Evolutionary conservation across 2,329 filamentous ascomycete genomes (phyloP).

Genomic region (Graphilbum fragrans): DNA sequence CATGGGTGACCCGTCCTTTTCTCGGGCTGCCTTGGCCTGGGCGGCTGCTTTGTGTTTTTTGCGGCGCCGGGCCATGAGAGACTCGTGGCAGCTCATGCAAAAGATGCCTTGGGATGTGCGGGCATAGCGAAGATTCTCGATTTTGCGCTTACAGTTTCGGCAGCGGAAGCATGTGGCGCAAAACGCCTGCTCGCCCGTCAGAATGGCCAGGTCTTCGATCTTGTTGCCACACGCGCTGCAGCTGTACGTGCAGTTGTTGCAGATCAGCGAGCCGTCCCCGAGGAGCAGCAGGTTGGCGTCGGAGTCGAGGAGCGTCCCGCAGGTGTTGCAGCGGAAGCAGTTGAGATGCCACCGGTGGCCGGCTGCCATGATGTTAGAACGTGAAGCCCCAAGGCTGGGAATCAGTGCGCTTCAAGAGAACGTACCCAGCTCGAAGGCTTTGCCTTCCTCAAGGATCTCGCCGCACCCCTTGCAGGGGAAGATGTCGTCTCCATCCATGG

Average conservation of each 20-base stretch:
- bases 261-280: constrained; percentile 94
- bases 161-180: constrained; percentile 96
- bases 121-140: constrained; percentile 95
- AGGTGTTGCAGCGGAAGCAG: constrained; percentile 96
- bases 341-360: constrained; percentile 97
- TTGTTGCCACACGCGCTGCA: constrained; percentile 95
- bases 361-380: too few species aligned
- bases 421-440: constrained; percentile 91
- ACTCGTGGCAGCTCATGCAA: constrained; percentile 98
- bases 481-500: constrained; percentile 68
- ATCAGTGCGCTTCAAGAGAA: too few species aligned
- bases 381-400: too few species aligned
- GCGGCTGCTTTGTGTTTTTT: constrained; percentile 69
- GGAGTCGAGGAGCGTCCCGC: constrained; percentile 89
- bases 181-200: constrained; percentile 96
- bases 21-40: constrained; percentile 45
- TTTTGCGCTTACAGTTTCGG: constrained; percentile 96
- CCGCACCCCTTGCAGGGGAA: constrained; percentile 90
- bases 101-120: constrained; percentile 97
- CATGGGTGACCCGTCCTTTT: constrained; percentile 52
- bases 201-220: constrained; percentile 93
- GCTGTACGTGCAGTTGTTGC: constrained; percentile 98
- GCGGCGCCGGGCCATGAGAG: constrained; percentile 79
- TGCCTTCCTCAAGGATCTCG: constrained; percentile 97
- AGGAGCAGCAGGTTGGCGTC: constrained; percentile 95